These are phyloP conservation scores for Fusarium circinatum DNA, from an alignment of 2,329 filamentous ascomycete genomes.

Conservation along the genomic window DNA sequence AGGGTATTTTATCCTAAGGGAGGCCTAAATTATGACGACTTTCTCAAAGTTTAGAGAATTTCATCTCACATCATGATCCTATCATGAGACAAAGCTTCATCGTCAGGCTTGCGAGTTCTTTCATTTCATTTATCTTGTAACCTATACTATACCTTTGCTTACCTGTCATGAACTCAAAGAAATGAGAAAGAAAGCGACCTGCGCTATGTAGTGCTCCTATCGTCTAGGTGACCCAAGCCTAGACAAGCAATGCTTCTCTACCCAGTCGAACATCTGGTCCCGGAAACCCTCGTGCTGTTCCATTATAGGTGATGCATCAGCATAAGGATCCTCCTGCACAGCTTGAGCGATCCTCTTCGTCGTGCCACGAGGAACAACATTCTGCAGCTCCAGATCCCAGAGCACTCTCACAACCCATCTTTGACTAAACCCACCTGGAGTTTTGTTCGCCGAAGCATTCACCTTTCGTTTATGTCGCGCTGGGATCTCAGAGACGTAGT, in stretches of 20 bases:
- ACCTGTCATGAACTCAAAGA: neutral
- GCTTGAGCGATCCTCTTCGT: neutral
- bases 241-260: neutral
- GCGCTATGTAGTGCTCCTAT: neutral
- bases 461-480: neutral
- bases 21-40: neutral
- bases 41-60: neutral
- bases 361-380: neutral
- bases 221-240: neutral
- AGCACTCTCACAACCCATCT: conserved; percentile 7
- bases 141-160: neutral
- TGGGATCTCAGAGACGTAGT: neutral
- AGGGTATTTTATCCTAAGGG: neutral
- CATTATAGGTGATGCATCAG: neutral
- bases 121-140: neutral
- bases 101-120: too few relatives aligned
- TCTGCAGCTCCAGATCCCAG: conserved; percentile 3
- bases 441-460: neutral
- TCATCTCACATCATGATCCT: neutral
- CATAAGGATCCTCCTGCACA: neutral
- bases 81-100: neutral
- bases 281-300: neutral
- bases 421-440: neutral
- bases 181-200: neutral
- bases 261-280: neutral